These are phyloP conservation scores for Tylopilus subfusipes DNA, from an alignment of 768 basidiomycete species.

Conservation along the genomic window DNA sequence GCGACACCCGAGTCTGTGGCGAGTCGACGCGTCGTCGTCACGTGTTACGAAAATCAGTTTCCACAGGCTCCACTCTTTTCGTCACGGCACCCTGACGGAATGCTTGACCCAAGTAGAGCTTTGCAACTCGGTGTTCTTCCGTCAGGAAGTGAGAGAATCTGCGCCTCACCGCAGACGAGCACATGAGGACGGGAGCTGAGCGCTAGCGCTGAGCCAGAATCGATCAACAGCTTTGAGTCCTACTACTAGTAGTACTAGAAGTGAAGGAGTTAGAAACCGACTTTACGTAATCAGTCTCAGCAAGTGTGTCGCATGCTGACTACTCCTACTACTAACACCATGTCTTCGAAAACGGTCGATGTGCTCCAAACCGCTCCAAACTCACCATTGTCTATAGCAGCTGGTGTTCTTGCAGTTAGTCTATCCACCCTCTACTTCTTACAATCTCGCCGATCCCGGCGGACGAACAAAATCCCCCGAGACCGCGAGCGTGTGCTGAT, in stretches of 20 bases:
- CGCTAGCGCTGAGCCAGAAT: too few relatives aligned
- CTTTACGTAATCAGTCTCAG: slow-evolving; percentile 5
- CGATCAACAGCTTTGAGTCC: too few relatives aligned
- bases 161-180: too few relatives aligned
- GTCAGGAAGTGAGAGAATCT: too few relatives aligned
- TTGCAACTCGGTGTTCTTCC: too few relatives aligned
- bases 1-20: background rate
- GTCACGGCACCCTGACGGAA: background rate
- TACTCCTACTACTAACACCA: background rate
- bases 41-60: slow-evolving; percentile 27
- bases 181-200: too few relatives aligned
- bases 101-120: too few relatives aligned
- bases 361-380: slow-evolving; percentile 1
- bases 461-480: slow-evolving; percentile 38
- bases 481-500: slow-evolving; percentile 69
- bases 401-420: slow-evolving; percentile 11
- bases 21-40: slow-evolving; percentile 20
- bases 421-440: slow-evolving; percentile 20
- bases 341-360: slow-evolving; percentile 8
- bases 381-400: slow-evolving; percentile 4
- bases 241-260: too few relatives aligned
- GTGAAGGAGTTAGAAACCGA: too few relatives aligned
- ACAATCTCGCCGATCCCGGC: slow-evolving; percentile 19
- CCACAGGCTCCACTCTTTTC: background rate
- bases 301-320: too few relatives aligned